Conservation (phyloP, 257 asterid species). For the Fraxinus pennsylvanica region DNA sequence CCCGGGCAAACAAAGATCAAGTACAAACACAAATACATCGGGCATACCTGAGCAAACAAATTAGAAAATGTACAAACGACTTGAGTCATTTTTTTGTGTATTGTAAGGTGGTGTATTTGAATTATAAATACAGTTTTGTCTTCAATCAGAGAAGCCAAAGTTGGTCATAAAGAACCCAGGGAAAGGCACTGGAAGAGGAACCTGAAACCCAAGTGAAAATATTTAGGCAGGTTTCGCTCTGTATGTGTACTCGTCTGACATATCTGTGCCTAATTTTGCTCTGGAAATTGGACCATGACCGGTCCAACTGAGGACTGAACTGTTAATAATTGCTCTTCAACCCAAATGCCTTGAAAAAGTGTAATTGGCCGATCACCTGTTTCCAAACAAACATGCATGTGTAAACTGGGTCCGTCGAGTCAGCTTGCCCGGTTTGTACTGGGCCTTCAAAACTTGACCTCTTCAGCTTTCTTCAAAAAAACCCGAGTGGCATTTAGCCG, state of each 20-base stretch:
- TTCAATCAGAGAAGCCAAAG: neutral
- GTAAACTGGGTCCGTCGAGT: neutral
- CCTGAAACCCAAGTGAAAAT: neutral
- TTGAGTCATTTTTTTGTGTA: constrained; percentile 30
- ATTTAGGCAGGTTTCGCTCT: neutral
- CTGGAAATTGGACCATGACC: constrained; percentile 4
- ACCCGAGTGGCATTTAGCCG: neutral
- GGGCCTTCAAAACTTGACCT: neutral
- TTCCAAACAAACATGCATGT: neutral
- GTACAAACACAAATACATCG: too few species aligned
- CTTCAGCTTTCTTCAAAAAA: neutral
- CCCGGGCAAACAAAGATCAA: too few species aligned
- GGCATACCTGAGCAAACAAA: too few species aligned
- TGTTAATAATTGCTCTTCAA: neutral
- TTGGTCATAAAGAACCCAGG: neutral
- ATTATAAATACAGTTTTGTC: neutral
- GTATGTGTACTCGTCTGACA: neutral
- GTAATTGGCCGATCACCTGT: neutral
- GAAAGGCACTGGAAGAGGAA: neutral
- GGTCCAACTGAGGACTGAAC: neutral
- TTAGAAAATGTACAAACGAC: too few species aligned
- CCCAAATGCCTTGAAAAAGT: neutral
- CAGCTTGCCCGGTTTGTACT: neutral
- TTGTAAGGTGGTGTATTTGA: neutral
- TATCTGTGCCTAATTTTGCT: constrained; percentile 37